Evolutionary conservation across 805 yeast genomes (phyloP), one percentile per base, ranked within the genome.

Genomic region (Sugiyamaella mastotermitis): DNA sequence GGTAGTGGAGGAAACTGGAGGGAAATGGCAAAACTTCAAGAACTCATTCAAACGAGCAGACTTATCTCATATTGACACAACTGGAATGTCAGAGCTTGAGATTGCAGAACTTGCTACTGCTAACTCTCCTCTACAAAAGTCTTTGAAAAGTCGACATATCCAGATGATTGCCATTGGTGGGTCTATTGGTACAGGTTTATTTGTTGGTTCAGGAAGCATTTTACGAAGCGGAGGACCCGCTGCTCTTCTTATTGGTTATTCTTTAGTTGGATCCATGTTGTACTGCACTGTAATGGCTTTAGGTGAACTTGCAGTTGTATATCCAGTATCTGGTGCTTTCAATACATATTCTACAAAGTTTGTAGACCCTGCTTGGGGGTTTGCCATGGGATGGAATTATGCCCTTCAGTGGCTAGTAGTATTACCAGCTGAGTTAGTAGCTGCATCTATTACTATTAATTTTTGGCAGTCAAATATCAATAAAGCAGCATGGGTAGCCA

Each of bases 131-230:
- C 55, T 70, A 58, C 58, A 69, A 27, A 65, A 80, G 46, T 56
- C 67, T 7, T 64, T 69, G 37, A 58, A 58, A 44, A 50, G 67
- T 6, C 68, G 86, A 52, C 87, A 80, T 57, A 64, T 81, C 52
- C 74, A 78, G 43, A 73, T 82, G 79, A 79, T 81, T 50, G 79
- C 85, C 28, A 69, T 81, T 25, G 84, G 84, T 24, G 81, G 84
- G 24, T 74, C 80, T 50, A 76, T 80, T 35, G 88, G 88, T 48
- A 78, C 85, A 2, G 87, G 88, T 57, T 60, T 80, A 39, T 74
- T 82, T 45, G 76, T 81, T 37, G 85, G 87, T 48, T 65, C 76
- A n/a, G 85, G 84, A 30, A 56, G 63, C 14, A 71, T 80, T 2
- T 65, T 81, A 45, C 56, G 60, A 20, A 58, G 60, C 8, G 66